Conservation (phyloP, 2,329 filamentous ascomycete species). For the Zasmidium citrigriseum region DNA sequence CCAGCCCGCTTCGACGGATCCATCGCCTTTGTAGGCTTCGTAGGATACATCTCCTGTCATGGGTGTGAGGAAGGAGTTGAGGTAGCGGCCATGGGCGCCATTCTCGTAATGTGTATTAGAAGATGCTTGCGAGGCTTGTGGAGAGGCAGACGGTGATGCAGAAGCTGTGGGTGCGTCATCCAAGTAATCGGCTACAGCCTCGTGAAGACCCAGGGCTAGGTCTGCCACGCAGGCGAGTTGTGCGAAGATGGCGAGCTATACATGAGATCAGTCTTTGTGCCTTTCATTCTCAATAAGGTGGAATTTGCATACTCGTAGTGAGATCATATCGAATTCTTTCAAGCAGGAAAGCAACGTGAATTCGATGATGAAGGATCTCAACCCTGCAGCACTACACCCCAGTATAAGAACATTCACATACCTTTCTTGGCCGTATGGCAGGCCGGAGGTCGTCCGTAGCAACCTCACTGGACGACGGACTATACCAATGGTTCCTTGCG, state of each 20-base stretch:
- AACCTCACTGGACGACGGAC: neutral
- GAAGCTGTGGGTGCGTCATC: neutral
- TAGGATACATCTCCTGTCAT: constrained; percentile 4
- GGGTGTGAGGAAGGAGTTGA: neutral
- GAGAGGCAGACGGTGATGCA: neutral
- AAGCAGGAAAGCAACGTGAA: neutral
- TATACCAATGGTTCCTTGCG: neutral
- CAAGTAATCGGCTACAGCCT: neutral
- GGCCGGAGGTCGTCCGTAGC: neutral
- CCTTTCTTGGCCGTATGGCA: neutral
- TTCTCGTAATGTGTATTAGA: neutral
- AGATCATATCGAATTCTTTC: neutral
- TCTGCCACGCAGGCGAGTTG: neutral
- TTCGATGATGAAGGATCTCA: neutral
- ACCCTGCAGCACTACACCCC: neutral
- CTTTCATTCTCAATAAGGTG: neutral
- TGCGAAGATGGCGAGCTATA: neutral
- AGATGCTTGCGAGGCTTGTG: neutral
- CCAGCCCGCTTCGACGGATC: constrained; percentile 7
- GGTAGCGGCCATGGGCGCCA: neutral
- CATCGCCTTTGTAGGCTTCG: constrained; percentile 8
- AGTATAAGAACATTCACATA: neutral
- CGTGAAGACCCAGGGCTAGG: neutral
- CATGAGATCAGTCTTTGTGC: neutral
- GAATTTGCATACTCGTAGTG: neutral